phyloP scores from a whole-genome alignment of 164 flowering plant genomes.

The Macadamia integrifolia region DNA sequence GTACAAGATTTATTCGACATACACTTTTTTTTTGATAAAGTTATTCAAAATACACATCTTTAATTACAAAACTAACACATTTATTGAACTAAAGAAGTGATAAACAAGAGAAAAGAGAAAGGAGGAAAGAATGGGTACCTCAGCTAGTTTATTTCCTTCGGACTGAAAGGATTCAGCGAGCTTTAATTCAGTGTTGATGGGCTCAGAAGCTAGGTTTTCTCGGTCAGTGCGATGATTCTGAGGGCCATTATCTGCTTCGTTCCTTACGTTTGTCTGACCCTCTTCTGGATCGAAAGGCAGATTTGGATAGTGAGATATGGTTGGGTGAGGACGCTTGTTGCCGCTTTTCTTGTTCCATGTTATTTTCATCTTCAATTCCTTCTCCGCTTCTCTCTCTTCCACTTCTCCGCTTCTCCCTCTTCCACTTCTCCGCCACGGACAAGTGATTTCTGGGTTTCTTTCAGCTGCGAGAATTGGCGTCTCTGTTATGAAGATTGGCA shows the following conservation, averaged over 20 bases:
- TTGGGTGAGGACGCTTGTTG: constrained; percentile 29
- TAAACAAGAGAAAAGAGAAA: not conserved
- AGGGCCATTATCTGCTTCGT: not conserved
- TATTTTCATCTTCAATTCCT: constrained; percentile 30
- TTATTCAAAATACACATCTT: not conserved
- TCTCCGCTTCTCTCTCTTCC: not conserved
- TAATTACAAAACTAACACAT: not conserved
- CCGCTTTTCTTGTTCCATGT: constrained; percentile 39
- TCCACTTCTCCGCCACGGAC: not conserved
- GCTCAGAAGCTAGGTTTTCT: constrained; percentile 9
- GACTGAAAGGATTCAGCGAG: constrained; percentile 42
- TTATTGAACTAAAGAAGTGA: not conserved
- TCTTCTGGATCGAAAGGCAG: constrained; percentile 39
- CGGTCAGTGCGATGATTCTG: not conserved
- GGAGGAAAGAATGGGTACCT: constrained; percentile 23
- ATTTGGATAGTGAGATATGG: constrained; percentile 20
- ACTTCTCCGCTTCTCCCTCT: not conserved
- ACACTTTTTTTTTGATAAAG: not conserved
- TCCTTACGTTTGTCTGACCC: not conserved
- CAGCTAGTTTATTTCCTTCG: constrained; percentile 54
- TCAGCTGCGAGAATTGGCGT: not conserved
- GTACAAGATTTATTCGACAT: not conserved
- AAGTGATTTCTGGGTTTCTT: too few species aligned
- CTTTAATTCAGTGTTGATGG: constrained; percentile 5
- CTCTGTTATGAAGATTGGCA: too few species aligned